Percentiles rank a stretch among this genome's conserved stretches.
Conservation (phyloP, 768 basidiomycete genomes). For the Collybia nuda region DNA sequence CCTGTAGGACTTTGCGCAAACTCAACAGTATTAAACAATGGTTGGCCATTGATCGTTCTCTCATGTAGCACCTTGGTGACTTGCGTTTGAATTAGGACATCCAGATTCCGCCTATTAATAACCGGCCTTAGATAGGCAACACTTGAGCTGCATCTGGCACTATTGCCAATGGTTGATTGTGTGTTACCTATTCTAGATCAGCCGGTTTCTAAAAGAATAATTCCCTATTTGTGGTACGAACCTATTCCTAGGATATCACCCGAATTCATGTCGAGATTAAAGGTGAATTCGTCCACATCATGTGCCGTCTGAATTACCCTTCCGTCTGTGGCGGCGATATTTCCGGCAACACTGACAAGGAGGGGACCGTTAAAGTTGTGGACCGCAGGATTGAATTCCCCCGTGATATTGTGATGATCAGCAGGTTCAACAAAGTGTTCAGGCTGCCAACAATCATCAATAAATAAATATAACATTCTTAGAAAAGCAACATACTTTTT, state of each 20-base stretch:
- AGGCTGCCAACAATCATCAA: no score
- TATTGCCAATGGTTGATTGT: constrained; percentile 10
- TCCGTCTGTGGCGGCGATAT: constrained; percentile 14
- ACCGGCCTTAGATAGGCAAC: constrained; percentile 15
- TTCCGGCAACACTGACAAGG: constrained; percentile 20
- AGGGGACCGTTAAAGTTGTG: constrained; percentile 24
- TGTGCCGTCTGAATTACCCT: constrained; percentile 21
- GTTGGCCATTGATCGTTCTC: background rate
- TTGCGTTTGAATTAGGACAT: constrained; percentile 19
- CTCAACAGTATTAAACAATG: constrained; percentile 8
- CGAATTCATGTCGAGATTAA: constrained; percentile 14
- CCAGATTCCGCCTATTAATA: constrained; percentile 19
- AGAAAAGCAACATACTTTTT: no score
- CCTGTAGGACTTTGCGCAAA: constrained; percentile 20
- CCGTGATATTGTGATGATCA: constrained; percentile 23
- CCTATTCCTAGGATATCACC: constrained; percentile 14
- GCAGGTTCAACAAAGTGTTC: constrained; percentile 19
- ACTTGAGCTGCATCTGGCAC: constrained; percentile 18
- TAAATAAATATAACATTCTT: no score
- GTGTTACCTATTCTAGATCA: background rate
- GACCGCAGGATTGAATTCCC: constrained; percentile 24
- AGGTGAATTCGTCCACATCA: constrained; percentile 16
- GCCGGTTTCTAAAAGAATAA: no score
- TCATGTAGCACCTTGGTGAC: constrained; percentile 14
- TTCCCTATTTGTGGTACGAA: background rate